Percentiles rank a stretch among this genome's conserved stretches.
Conservation (phyloP, 106 monocot genomes). For the Hemerocallis citrina region DNA sequence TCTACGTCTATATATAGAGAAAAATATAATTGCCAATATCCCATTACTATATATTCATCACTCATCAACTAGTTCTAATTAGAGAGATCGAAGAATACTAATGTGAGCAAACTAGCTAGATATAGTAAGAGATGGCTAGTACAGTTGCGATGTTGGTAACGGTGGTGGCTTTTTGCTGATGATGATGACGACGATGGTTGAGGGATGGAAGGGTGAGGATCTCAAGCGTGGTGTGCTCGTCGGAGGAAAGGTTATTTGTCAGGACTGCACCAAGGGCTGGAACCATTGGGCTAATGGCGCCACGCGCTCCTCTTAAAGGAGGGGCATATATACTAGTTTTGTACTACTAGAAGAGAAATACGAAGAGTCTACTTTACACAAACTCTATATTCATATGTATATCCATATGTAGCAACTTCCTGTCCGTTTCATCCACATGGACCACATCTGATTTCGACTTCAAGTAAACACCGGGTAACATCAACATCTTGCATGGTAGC, state of each 20-base stretch:
- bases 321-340: not conserved
- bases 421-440: too few species aligned
- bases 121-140: too few species aligned
- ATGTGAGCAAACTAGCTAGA: too few species aligned
- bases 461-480: too few species aligned
- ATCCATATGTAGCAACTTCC: slow-evolving; percentile 16
- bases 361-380: not conserved
- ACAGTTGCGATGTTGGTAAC: not conserved
- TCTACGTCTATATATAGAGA: too few species aligned
- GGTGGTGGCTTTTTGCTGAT: not conserved
- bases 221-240: slow-evolving; percentile 24
- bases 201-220: slow-evolving; percentile 24
- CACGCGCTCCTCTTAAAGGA: slow-evolving; percentile 55
- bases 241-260: slow-evolving; percentile 62
- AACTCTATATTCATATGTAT: not conserved
- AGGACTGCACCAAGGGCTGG: slow-evolving; percentile 71
- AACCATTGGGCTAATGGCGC: slow-evolving; percentile 51
- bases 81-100: too few species aligned
- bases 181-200: not conserved
- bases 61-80: too few species aligned
- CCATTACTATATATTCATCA: too few species aligned
- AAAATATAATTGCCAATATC: too few species aligned
- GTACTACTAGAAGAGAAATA: not conserved
- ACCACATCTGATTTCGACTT: too few species aligned
- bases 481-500: slow-evolving; percentile 23